Evolutionary conservation across 2,329 filamentous ascomycete species (phyloP), one percentile per base, ranked within the genome.

Genomic region (Ceratocystis cubensis): DNA sequence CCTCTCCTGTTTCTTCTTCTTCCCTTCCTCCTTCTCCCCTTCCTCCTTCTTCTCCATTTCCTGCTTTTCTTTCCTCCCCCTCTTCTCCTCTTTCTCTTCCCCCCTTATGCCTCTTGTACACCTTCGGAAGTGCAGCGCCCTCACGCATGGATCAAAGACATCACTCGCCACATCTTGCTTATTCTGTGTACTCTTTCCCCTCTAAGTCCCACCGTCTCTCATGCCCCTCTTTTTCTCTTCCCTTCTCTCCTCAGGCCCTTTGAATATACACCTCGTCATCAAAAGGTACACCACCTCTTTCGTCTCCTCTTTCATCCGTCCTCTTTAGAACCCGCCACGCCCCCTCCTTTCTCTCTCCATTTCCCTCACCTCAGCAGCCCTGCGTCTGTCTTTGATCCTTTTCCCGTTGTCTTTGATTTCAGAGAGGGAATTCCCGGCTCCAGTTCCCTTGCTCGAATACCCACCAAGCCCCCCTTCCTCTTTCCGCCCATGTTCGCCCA

Each of bases 91-190:
- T 61, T 20, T 33, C 22, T 33, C 30, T 61, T 15, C 28, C 28
- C 20, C 57, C 57, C 25, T 48, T 8, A 22, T 17, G 22, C 20
- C 25, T 63, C 46, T 41, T 65, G 50, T 65, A 65, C 22, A 33
- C 17, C 25, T 25, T 41, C 20, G 30, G 50, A 30, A 65, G 56
- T 59, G 48, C 46, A 65, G 56, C 63, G n/a, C 63, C 63, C 50
- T 57, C 28, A 22, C 30, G 45, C 50, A 65, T 61, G 30, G 46
- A 44, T 66, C 28, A 48, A 41, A 66, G 57, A 66, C 65, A 66
- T 37, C 25, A 15, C 65, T 63, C 44, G 65, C 59, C 59, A 66
- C 65, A 66, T 66, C 65, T 56, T 66, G 46, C 59, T 62, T 33
- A 44, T 61, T 44, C 15, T 61, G 44, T 61, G 25, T 53, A 59